A percentile compares a stretch with the other conserved stretches of the same genome.
phyloP scores from a whole-genome alignment of 805 yeast genomes.

The Ogataea dorogensis region DNA sequence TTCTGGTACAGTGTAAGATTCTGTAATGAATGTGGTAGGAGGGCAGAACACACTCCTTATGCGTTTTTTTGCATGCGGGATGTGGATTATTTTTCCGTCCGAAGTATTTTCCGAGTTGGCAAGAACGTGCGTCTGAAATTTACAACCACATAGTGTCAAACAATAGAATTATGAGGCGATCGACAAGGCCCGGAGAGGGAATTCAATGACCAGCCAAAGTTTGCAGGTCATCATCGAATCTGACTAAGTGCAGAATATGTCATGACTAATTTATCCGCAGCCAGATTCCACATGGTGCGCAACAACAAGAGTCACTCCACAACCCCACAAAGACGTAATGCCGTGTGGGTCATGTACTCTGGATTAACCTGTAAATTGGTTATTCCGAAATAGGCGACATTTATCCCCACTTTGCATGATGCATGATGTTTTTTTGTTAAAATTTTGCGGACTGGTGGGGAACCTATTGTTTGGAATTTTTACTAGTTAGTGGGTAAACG shows the following conservation, averaged over 20 bases:
- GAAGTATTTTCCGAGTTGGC: slow-evolving; percentile 21
- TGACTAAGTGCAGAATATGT: slow-evolving; percentile 19
- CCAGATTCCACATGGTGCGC: slow-evolving; percentile 1
- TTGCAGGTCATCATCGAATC: slow-evolving; percentile 18
- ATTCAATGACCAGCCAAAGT: too few species aligned
- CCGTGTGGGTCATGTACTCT: slow-evolving; percentile 1
- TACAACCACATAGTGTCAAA: slow-evolving; percentile 23
- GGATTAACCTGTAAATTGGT: slow-evolving; percentile 3
- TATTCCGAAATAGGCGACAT: slow-evolving; percentile 8
- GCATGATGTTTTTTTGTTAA: slow-evolving; percentile 1
- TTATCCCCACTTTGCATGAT: slow-evolving; percentile 2
- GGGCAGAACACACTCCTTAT: slow-evolving; percentile 22
- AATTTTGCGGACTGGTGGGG: slow-evolving; percentile 8
- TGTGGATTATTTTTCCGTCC: slow-evolving; percentile 18
- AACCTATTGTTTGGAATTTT: slow-evolving; percentile 4
- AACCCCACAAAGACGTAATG: neutral
- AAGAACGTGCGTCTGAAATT: slow-evolving; percentile 21
- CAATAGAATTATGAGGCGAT: slow-evolving; percentile 27
- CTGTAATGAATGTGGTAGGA: too few species aligned
- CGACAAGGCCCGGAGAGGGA: too few species aligned
- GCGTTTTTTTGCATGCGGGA: slow-evolving; percentile 17
- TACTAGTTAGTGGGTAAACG: slow-evolving; percentile 2
- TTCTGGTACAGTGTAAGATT: too few species aligned
- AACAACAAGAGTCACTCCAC: neutral
- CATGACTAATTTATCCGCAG: slow-evolving; percentile 3